A percentile compares a stretch with the other conserved stretches of the same genome.
Evolutionary conservation across 1,139 yeast genomes (phyloP).

Genomic region (Suhomyces choctaworum): DNA sequence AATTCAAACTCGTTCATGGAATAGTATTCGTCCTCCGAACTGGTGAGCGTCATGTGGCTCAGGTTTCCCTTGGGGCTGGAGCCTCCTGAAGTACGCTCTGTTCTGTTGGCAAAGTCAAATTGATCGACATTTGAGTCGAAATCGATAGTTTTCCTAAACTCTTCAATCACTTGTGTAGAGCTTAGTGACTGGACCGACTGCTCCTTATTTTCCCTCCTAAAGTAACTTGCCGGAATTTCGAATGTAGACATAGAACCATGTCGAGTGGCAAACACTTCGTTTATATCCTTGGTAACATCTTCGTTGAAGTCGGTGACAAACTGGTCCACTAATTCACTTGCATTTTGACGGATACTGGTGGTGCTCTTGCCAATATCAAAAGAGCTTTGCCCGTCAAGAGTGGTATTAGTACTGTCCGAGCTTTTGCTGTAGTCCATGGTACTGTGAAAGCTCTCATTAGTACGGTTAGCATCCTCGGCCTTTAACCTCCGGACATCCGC

Average conservation of each 20-base stretch:
- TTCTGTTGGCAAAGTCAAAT: conserved; percentile 1
- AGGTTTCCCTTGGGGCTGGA: conserved; percentile 3
- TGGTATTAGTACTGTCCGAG: conserved; percentile 4
- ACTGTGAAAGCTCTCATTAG: conserved; percentile 1
- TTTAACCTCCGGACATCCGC: conserved; percentile 24
- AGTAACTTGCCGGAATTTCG: conserved; percentile 18
- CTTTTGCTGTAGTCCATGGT: conserved; percentile 3
- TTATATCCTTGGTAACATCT: conserved; percentile 1
- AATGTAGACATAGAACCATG: conserved; percentile 15
- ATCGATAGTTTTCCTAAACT: conserved; percentile 33
- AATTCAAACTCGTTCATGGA: conserved; percentile 32
- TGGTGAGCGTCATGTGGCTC: conserved; percentile 17
- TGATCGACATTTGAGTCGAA: conserved; percentile 14
- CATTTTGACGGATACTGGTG: conserved; percentile 1
- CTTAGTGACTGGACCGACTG: conserved; percentile 30
- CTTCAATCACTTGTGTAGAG: conserved; percentile 32
- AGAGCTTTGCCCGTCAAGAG: conserved; percentile 2
- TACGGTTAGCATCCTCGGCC: conserved; percentile 9
- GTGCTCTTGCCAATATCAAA: conserved; percentile 1
- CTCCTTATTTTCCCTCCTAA: conserved; percentile 16
- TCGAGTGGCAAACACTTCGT: conserved; percentile 8
- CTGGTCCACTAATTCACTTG: conserved; percentile 9
- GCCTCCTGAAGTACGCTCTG: background rate
- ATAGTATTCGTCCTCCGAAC: conserved; percentile 36
- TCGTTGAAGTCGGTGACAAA: conserved; percentile 11